Evolutionary conservation across 768 basidiomycete species (phyloP).

Genomic region (Favolaschia claudopus): DNA sequence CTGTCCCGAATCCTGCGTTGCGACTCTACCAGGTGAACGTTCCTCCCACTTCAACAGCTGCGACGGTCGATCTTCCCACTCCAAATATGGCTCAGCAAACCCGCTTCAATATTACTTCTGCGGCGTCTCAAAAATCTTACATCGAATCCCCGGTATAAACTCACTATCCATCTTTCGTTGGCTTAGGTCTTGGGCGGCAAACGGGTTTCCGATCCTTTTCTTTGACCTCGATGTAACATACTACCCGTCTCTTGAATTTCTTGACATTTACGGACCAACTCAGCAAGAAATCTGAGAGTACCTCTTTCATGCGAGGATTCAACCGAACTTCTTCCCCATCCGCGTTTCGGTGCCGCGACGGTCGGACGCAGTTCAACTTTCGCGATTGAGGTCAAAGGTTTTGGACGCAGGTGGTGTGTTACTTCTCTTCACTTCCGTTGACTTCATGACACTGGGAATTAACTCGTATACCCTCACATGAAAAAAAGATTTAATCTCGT

Average conservation of each 20-base stretch:
- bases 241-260: too few species aligned
- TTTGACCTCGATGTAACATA: too few species aligned
- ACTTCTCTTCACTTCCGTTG: too few species aligned
- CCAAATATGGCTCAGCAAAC: constrained; percentile 7
- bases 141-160: constrained; percentile 16
- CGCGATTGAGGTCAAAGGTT: too few species aligned
- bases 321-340: constrained; percentile 5
- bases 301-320: too few species aligned
- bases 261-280: too few species aligned
- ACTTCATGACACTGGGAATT: too few species aligned
- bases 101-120: neutral
- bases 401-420: too few species aligned
- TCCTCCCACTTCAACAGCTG: neutral
- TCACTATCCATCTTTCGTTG: neutral
- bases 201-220: neutral
- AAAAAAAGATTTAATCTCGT: too few species aligned
- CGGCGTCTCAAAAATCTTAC: constrained; percentile 10
- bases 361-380: too few species aligned
- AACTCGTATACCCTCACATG: too few species aligned
- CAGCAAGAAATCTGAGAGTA: too few species aligned
- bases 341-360: neutral
- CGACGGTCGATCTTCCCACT: constrained; percentile 2
- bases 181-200: neutral
- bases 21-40: constrained; percentile 1
- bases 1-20: neutral